Evolutionary conservation across 805 yeast species (phyloP).

Genomic region (Monosporozyma yasuniensis): DNA sequence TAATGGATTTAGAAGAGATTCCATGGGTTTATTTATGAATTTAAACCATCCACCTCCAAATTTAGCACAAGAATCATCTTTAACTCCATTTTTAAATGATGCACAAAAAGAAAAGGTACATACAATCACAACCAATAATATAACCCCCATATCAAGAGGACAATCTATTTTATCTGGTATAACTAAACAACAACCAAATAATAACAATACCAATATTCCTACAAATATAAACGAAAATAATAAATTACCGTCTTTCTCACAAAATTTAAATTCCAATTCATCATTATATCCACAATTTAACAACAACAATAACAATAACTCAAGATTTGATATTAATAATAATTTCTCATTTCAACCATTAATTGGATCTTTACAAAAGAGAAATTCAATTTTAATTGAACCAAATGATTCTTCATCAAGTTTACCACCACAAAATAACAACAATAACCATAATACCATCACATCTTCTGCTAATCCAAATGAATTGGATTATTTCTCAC

Average conservation of each 20-base stretch:
- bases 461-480: constrained; percentile 2
- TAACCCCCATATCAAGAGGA: neutral
- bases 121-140: constrained; percentile 11
- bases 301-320: neutral
- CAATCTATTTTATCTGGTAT: constrained; percentile 1
- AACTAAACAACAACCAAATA: constrained; percentile 1
- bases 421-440: neutral
- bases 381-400: constrained; percentile 21
- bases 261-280: neutral
- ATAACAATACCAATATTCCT: constrained; percentile 1
- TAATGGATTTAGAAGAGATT: constrained; percentile 13
- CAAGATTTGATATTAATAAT: neutral
- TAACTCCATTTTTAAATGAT: constrained; percentile 10
- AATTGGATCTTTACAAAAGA: constrained; percentile 6
- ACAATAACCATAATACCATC: neutral
- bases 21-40: constrained; percentile 18
- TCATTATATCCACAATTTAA: neutral
- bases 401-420: constrained; percentile 11
- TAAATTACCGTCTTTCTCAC: neutral
- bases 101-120: neutral
- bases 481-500: constrained; percentile 17
- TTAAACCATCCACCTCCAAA: constrained; percentile 12
- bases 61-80: constrained; percentile 13
- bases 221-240: neutral
- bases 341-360: neutral